These are phyloP conservation scores for Leptographium wingfieldii DNA, from an alignment of 2,329 filamentous ascomycete species.

Conservation along the genomic window DNA sequence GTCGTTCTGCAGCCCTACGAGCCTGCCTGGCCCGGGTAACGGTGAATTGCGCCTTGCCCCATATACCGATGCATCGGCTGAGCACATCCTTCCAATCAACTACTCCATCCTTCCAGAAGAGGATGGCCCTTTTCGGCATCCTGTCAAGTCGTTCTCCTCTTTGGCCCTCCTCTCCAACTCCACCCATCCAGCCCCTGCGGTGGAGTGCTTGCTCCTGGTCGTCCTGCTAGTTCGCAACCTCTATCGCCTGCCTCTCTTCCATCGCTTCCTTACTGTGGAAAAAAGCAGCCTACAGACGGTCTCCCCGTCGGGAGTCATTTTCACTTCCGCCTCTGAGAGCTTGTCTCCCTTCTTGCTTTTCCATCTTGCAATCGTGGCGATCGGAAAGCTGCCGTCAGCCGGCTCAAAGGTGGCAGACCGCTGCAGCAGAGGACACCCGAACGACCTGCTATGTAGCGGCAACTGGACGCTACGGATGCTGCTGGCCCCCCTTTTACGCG, in stretches of 20 bases:
- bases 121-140: neutral
- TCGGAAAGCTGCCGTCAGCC: no score
- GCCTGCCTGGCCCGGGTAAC: neutral
- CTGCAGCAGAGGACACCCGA: no score
- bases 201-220: neutral
- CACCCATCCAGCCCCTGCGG: neutral
- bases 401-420: no score
- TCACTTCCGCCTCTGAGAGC: no score
- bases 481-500: no score
- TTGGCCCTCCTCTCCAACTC: no score
- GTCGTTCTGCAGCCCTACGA: slow-evolving; percentile 4
- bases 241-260: neutral
- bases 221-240: neutral
- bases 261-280: neutral
- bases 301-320: neutral
- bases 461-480: no score
- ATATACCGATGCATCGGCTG: neutral
- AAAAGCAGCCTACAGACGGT: neutral
- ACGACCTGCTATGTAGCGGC: no score
- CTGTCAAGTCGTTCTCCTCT: neutral
- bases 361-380: neutral
- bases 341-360: neutral
- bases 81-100: neutral
- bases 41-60: neutral
- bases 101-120: neutral